These are phyloP conservation scores for Apophysomyces variabilis DNA, from an alignment of 371 early-diverging fungal species.

Conservation along the genomic window DNA sequence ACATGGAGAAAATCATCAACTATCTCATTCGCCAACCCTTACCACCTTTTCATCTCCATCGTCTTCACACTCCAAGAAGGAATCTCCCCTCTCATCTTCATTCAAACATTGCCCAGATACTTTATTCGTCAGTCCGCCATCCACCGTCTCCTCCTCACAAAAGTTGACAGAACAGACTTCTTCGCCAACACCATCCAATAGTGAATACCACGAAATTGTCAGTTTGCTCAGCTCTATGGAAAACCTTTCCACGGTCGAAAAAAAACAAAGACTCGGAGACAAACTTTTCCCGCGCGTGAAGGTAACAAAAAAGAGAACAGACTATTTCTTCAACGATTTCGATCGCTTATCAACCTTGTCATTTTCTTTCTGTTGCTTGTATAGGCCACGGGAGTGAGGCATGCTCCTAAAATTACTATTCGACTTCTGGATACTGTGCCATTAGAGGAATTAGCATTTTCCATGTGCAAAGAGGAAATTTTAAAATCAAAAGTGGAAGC, in stretches of 20 bases:
- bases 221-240: slow-evolving; percentile 36
- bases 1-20: slow-evolving; percentile 16
- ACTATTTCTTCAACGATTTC: background rate
- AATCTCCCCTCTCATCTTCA: background rate
- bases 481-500: slow-evolving; percentile 28
- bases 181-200: background rate
- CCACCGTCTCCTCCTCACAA: slow-evolving; percentile 2
- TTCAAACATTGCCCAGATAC: no score
- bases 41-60: background rate
- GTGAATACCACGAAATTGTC: slow-evolving; percentile 18
- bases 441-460: slow-evolving; percentile 28
- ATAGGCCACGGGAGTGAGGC: slow-evolving; percentile 40
- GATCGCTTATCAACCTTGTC: slow-evolving; percentile 3
- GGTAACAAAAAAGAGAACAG: slow-evolving; percentile 28
- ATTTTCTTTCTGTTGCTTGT: background rate
- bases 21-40: background rate
- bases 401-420: slow-evolving; percentile 44
- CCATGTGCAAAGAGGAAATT: slow-evolving; percentile 26
- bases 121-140: no score
- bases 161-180: slow-evolving; percentile 3
- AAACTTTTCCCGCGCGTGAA: slow-evolving; percentile 51
- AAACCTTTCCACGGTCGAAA: slow-evolving; percentile 36
- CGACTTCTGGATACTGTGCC: slow-evolving; percentile 37
- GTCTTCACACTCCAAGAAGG: background rate
- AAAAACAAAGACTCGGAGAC: slow-evolving; percentile 53